phyloP scores from a whole-genome alignment of 257 asterid genomes.

The Lavandula angustifolia region DNA sequence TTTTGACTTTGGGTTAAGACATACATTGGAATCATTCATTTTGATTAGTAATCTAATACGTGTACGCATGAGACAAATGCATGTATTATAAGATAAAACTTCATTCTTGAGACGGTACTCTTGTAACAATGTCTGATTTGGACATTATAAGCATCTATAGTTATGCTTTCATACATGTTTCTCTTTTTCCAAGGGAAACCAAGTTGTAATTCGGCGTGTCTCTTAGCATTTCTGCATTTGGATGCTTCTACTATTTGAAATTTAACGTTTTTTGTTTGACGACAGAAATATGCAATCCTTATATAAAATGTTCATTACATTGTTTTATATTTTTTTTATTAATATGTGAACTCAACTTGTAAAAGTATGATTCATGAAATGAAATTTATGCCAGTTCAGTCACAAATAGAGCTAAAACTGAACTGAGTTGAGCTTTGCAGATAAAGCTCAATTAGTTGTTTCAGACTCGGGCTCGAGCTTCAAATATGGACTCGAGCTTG shows the following conservation, averaged over 20 bases:
- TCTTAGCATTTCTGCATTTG: neutral
- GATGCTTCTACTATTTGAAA: neutral
- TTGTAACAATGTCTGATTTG: conserved; percentile 8
- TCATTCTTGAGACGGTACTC: neutral
- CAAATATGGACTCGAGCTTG: too few species aligned
- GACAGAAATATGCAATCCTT: neutral
- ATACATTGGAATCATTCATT: too few species aligned
- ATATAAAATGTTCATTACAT: too few species aligned
- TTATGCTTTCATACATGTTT: conserved; percentile 1
- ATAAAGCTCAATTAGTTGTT: too few species aligned
- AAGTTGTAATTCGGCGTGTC: conserved; percentile 17
- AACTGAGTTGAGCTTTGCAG: too few species aligned
- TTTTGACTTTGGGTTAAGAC: too few species aligned
- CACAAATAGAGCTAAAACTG: too few species aligned
- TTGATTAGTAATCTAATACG: neutral
- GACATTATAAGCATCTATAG: neutral
- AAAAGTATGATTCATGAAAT: too few species aligned
- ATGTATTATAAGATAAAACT: neutral
- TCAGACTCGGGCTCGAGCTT: too few species aligned
- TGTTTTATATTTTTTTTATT: too few species aligned
- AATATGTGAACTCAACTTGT: too few species aligned
- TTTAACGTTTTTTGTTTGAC: neutral
- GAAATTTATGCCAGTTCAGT: too few species aligned
- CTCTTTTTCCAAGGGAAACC: conserved; percentile 15
- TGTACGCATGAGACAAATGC: neutral